A percentile compares a stretch with the other conserved stretches of the same genome.
phyloP scores from a whole-genome alignment of 2,329 filamentous ascomycete genomes.

The Trichoderma breve region DNA sequence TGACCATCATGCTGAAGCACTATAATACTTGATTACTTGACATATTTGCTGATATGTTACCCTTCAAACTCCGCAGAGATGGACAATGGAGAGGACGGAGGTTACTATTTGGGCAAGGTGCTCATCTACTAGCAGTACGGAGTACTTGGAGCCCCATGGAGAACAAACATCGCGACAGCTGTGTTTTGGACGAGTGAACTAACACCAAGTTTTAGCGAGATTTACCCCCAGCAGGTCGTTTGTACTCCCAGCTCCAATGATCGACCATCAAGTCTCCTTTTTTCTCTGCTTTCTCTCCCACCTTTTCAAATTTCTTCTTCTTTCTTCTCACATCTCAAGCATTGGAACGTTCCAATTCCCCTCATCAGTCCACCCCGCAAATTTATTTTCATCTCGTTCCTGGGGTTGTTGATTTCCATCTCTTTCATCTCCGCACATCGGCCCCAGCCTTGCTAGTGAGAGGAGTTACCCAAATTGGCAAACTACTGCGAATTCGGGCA shows the following conservation, averaged over 20 bases:
- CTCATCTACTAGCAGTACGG: neutral
- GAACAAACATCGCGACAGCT: constrained; percentile 8
- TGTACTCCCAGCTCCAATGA: constrained; percentile 14
- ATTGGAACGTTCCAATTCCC: neutral
- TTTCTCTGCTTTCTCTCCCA: constrained; percentile 14
- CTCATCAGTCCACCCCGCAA: neutral
- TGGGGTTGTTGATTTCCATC: neutral
- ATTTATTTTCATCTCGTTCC: neutral
- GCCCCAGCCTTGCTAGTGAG: constrained; percentile 6
- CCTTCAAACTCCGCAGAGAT: neutral
- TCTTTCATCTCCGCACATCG: constrained; percentile 9
- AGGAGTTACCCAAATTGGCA: constrained; percentile 17
- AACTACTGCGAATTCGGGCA: constrained; percentile 2
- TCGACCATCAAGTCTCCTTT: constrained; percentile 13
- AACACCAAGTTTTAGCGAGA: constrained; percentile 24
- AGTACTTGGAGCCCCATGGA: neutral
- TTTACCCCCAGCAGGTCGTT: constrained; percentile 18
- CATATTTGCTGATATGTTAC: neutral
- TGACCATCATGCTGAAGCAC: neutral
- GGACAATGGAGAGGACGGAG: neutral
- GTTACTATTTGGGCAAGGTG: constrained; percentile 1
- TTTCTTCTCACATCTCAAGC: neutral
- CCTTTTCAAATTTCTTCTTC: neutral
- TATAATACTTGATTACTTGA: neutral
- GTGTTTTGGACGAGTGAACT: neutral